Evolutionary conservation across 306 rosid genomes (phyloP).

Genomic region (Acacia crassicarpa): DNA sequence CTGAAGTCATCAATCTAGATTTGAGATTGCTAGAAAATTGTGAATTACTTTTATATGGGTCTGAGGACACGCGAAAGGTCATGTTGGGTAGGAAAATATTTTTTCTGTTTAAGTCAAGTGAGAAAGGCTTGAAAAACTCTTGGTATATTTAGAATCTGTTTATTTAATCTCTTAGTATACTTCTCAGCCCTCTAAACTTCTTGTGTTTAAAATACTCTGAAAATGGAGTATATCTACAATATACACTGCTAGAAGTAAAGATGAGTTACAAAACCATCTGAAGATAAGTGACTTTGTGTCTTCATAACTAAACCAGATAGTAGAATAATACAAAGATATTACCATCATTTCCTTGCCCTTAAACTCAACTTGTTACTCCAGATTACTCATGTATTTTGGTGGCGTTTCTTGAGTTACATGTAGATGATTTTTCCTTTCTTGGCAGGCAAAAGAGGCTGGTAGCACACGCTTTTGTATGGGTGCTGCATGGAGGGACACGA

Average conservation of each 20-base stretch:
- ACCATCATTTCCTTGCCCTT: background rate
- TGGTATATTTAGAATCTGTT: background rate
- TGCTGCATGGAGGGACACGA: constrained; percentile 98
- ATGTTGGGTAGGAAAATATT: background rate
- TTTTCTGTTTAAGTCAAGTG: background rate
- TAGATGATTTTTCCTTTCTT: constrained; percentile 30
- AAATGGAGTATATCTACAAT: background rate
- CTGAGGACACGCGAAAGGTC: background rate
- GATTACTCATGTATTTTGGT: constrained; percentile 12
- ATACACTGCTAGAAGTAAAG: background rate
- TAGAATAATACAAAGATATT: background rate
- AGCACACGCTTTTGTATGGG: constrained; percentile 99
- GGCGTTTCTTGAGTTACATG: constrained; percentile 21
- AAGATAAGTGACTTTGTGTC: background rate
- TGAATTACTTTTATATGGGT: background rate
- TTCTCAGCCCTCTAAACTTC: background rate
- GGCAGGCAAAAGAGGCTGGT: constrained; percentile 96
- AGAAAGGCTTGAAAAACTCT: background rate
- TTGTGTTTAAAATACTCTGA: background rate
- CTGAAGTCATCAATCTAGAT: background rate
- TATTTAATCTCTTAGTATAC: background rate
- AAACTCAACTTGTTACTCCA: background rate
- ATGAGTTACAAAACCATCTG: background rate
- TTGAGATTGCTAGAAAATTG: background rate
- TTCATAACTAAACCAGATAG: background rate